These are phyloP conservation scores for Sarocladium brachiariae DNA, from an alignment of 2,329 filamentous ascomycete genomes.

Conservation along the genomic window DNA sequence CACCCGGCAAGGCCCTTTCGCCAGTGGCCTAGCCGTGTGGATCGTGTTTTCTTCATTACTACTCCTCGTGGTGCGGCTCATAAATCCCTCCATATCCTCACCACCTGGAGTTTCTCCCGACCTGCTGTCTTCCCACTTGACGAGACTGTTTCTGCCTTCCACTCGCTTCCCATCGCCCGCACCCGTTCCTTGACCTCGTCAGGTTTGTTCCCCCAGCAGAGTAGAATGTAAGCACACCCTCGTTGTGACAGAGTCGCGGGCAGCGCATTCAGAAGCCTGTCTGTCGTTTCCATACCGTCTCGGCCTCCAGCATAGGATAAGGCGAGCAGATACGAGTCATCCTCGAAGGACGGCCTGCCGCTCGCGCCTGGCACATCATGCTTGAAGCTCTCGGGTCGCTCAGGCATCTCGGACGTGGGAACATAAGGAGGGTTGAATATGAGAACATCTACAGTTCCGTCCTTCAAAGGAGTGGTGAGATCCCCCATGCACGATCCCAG, in stretches of 20 bases:
- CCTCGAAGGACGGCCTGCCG: conserved; percentile 53
- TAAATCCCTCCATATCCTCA: conserved; percentile 68
- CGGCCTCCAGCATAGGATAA: conserved; percentile 83
- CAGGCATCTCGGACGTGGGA: conserved; percentile 70
- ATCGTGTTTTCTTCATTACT: background rate
- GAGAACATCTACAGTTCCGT: conserved; percentile 64
- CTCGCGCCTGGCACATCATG: conserved; percentile 18
- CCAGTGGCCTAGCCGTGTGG: background rate
- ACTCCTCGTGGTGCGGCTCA: background rate
- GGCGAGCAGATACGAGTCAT: conserved; percentile 75
- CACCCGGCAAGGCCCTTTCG: background rate
- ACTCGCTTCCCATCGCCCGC: conserved; percentile 42
- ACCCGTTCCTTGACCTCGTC: conserved; percentile 62
- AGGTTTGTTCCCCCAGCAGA: conserved; percentile 88
- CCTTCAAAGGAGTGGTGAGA: conserved; percentile 54
- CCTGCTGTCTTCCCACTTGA: conserved; percentile 81
- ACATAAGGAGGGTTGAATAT: conserved; percentile 98
- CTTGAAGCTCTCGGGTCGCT: conserved; percentile 29
- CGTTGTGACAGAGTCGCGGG: conserved; percentile 54
- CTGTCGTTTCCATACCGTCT: conserved; percentile 92
- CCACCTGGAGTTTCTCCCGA: conserved; percentile 88
- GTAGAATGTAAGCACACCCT: conserved; percentile 81
- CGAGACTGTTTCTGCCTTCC: conserved; percentile 73
- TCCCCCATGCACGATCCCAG: conserved; percentile 65
- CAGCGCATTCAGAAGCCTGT: conserved; percentile 65